Percentiles rank a stretch among this genome's conserved stretches.
Evolutionary conservation across 805 yeast genomes (phyloP).

Genomic region (Candida broadrunensis): DNA sequence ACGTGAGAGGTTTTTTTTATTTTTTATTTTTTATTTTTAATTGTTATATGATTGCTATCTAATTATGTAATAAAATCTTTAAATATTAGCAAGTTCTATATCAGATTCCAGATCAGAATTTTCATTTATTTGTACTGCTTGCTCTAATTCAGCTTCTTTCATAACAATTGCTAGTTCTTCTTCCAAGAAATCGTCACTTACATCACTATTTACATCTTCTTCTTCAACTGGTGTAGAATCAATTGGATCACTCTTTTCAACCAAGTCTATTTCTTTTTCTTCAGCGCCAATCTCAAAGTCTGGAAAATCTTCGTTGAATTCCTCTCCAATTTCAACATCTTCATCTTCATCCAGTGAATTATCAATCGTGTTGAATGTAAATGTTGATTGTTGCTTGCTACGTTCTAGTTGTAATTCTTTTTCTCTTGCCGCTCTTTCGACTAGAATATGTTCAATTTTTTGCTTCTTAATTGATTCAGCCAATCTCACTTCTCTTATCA

Average conservation of each 20-base stretch:
- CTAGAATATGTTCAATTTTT: slow-evolving; percentile 5
- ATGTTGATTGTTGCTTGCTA: slow-evolving; percentile 7
- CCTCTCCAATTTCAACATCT: not conserved
- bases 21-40: no score
- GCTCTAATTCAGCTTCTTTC: slow-evolving; percentile 5
- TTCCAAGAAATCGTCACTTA: slow-evolving; percentile 2
- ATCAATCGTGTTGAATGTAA: not conserved
- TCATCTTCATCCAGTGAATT: slow-evolving; percentile 4
- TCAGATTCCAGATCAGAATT: slow-evolving; percentile 2
- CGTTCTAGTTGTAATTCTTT: slow-evolving; percentile 6
- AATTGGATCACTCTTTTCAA: no score
- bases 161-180: slow-evolving; percentile 4
- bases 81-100: not conserved
- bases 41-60: no score
- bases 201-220: not conserved
- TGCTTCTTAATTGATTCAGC: slow-evolving; percentile 29
- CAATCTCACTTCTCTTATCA: slow-evolving; percentile 28
- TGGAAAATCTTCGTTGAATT: not conserved
- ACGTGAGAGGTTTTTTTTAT: no score
- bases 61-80: no score
- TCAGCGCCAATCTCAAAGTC: no score
- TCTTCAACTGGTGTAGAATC: not conserved
- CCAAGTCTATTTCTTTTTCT: no score
- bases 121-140: slow-evolving; percentile 3
- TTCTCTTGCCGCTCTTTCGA: slow-evolving; percentile 3